Conservation (phyloP, 2,329 filamentous ascomycete genomes). For the Seiridium unicorne region DNA sequence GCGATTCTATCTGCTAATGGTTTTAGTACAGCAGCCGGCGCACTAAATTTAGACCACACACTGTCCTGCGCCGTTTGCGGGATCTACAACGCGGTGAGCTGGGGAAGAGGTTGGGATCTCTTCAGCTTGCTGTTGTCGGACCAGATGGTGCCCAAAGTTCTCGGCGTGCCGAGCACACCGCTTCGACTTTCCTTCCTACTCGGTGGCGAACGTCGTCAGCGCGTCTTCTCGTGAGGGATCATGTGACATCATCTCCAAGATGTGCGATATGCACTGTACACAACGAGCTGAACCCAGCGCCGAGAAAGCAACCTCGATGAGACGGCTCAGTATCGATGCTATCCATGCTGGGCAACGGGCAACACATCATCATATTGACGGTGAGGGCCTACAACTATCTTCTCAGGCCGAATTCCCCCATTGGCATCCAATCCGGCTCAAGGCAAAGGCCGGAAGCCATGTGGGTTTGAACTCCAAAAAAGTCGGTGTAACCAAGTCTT, state of each 20-base stretch:
- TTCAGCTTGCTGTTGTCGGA: background rate
- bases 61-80: background rate
- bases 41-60: slow-evolving; percentile 6
- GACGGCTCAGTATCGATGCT: slow-evolving; percentile 1
- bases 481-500: slow-evolving; percentile 8
- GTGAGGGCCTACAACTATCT: background rate
- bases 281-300: background rate
- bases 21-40: background rate
- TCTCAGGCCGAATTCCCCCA: background rate
- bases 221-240: background rate
- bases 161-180: slow-evolving; percentile 1
- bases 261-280: slow-evolving; percentile 1
- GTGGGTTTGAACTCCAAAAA: background rate
- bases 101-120: slow-evolving; percentile 7
- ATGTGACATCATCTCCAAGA: slow-evolving; percentile 6
- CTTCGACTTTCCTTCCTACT: background rate
- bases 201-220: slow-evolving; percentile 7
- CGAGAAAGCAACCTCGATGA: background rate
- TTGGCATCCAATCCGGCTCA: background rate
- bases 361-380: background rate
- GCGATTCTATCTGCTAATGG: background rate
- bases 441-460: background rate
- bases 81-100: slow-evolving; percentile 6
- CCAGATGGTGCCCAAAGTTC: background rate
- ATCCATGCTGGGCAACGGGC: background rate